phyloP scores from a whole-genome alignment of 768 basidiomycete species.

The Lanmaoa pseudosensibilis region DNA sequence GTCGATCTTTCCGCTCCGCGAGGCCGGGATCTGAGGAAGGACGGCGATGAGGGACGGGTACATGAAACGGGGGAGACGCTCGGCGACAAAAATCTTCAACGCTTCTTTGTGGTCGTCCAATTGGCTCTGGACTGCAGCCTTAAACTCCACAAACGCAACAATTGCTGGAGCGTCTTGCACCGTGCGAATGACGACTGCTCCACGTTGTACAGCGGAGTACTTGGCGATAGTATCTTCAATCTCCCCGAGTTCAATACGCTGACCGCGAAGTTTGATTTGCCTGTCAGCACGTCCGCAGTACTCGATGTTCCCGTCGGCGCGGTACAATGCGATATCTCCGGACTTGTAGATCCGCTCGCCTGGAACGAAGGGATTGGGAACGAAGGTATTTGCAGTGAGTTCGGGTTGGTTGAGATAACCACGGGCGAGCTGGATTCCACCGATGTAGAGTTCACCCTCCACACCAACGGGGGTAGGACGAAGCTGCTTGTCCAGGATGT shows the following conservation, averaged over 20 bases:
- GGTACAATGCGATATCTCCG: constrained; percentile 32
- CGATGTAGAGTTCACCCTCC: constrained; percentile 25
- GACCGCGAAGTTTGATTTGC: constrained; percentile 36
- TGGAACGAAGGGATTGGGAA: constrained; percentile 30
- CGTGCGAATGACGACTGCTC: constrained; percentile 27
- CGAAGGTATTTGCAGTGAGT: constrained; percentile 29
- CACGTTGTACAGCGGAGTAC: constrained; percentile 19
- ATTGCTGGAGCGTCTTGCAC: constrained; percentile 31
- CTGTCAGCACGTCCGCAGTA: constrained; percentile 35
- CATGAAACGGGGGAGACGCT: constrained; percentile 34
- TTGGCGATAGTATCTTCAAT: constrained; percentile 33
- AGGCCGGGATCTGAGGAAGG: constrained; percentile 25
- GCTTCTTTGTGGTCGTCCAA: constrained; percentile 23
- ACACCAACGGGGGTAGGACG: constrained; percentile 31
- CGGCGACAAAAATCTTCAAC: constrained; percentile 27
- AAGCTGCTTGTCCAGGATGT: constrained; percentile 30
- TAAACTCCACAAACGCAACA: constrained; percentile 32
- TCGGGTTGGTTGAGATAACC: constrained; percentile 28
- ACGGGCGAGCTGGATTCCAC: constrained; percentile 22
- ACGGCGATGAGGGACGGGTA: constrained; percentile 31
- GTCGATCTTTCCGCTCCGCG: constrained; percentile 31
- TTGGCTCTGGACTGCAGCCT: constrained; percentile 5
- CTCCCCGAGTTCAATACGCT: constrained; percentile 36
- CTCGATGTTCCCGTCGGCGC: constrained; percentile 29
- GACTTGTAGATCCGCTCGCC: constrained; percentile 34